These are phyloP conservation scores for Hawksworthiomyces lignivorus DNA, from an alignment of 2,329 filamentous ascomycete species.

Conservation along the genomic window DNA sequence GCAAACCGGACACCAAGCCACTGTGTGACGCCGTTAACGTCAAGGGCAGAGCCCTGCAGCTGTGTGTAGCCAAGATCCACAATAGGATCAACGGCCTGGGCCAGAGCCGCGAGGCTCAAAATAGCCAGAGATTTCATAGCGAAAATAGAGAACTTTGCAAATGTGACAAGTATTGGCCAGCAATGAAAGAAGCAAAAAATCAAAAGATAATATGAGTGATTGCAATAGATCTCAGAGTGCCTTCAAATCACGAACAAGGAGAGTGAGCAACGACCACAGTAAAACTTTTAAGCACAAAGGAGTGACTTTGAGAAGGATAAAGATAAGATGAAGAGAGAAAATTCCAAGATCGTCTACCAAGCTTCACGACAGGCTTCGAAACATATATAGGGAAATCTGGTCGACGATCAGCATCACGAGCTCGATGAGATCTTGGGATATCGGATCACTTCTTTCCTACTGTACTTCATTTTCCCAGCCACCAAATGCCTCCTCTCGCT, in stretches of 20 bases:
- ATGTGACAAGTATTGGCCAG: neutral
- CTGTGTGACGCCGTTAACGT: slow-evolving; percentile 52
- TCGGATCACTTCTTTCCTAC: neutral
- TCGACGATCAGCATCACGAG: neutral
- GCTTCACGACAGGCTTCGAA: neutral
- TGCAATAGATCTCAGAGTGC: neutral
- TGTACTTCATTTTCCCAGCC: neutral
- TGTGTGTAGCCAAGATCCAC: slow-evolving; percentile 61
- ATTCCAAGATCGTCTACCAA: neutral
- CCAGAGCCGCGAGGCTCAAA: slow-evolving; percentile 4
- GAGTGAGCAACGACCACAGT: neutral
- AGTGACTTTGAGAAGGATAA: neutral
- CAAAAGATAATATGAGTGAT: neutral
- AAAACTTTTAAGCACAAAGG: neutral
- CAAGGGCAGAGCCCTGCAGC: slow-evolving; percentile 49
- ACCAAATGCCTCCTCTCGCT: too few species aligned
- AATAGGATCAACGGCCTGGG: slow-evolving; percentile 19
- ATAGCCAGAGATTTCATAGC: slow-evolving; percentile 2
- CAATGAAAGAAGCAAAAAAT: neutral
- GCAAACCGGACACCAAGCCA: slow-evolving; percentile 74
- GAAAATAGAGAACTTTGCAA: neutral
- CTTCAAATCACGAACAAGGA: slow-evolving; percentile 1
- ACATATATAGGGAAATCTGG: slow-evolving; percentile 7
- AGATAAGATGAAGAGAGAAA: neutral
- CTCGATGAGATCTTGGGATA: slow-evolving; percentile 1